phyloP scores from a whole-genome alignment of 495 filamentous ascomycete genomes.

The Amphirosellinia nigrospora region DNA sequence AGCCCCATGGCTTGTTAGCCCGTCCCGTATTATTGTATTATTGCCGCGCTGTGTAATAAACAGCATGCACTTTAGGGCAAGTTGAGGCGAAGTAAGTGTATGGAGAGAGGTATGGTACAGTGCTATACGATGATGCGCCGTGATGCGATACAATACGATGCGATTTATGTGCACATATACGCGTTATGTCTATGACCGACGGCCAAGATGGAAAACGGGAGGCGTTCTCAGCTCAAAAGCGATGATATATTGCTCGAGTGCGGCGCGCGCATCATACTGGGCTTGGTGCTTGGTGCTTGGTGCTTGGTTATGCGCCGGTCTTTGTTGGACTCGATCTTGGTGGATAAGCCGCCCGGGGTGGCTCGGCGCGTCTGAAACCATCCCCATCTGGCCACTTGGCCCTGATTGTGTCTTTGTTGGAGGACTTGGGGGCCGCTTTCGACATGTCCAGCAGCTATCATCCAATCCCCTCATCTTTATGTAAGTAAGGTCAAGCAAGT shows the following conservation, averaged over 20 bases:
- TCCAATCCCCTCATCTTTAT: background rate
- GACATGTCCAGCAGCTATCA: background rate
- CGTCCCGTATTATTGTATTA: background rate
- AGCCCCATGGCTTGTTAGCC: constrained; percentile 64
- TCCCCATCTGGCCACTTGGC: background rate
- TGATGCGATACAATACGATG: background rate
- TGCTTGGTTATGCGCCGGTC: constrained; percentile 22
- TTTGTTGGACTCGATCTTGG: background rate
- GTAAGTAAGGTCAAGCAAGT: background rate
- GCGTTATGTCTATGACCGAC: background rate
- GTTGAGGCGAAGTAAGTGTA: background rate
- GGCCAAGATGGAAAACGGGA: background rate
- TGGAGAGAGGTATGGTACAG: background rate
- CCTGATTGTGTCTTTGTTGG: background rate
- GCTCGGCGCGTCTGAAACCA: constrained; percentile 23
- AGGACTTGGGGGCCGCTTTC: background rate
- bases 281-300: too few species aligned
- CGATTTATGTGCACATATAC: background rate
- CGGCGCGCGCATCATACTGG: constrained; percentile 13
- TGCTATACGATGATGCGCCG: background rate
- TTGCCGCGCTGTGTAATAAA: background rate
- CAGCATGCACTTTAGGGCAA: background rate
- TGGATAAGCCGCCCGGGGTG: constrained; percentile 21
- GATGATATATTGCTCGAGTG: background rate
- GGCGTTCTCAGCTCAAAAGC: background rate